A percentile compares a stretch with the other conserved stretches of the same genome.
Evolutionary conservation across 1,284 basidiomycete species (phyloP).

Genomic region (Microbotryum violaceum): DNA sequence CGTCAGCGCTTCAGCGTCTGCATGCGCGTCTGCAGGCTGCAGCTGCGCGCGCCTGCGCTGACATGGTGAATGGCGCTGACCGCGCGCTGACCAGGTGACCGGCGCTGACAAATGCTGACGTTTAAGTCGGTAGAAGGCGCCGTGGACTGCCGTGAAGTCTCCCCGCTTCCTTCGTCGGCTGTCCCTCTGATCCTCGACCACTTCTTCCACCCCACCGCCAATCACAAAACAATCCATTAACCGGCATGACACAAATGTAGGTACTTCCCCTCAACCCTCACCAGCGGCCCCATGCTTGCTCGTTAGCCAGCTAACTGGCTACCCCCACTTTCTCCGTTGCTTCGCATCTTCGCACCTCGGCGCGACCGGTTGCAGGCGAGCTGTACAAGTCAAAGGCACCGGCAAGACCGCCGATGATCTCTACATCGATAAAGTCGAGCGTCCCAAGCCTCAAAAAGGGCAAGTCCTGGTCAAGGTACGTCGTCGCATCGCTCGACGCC

Average conservation of each 20-base stretch:
- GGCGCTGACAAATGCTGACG: too few species aligned
- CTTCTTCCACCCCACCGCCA: background rate
- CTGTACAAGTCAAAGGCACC: slow-evolving; percentile 24
- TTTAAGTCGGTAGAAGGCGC: too few species aligned
- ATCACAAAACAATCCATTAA: background rate
- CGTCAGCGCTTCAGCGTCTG: too few species aligned
- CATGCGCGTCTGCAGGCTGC: too few species aligned
- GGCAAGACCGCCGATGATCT: slow-evolving; percentile 22
- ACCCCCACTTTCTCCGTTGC: background rate
- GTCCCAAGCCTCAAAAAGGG: slow-evolving; percentile 22
- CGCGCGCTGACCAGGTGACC: too few species aligned
- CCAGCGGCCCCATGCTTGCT: background rate
- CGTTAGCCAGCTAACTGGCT: background rate
- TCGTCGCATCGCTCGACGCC: background rate
- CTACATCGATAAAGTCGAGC: slow-evolving; percentile 26
- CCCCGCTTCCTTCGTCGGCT: background rate
- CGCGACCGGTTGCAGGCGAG: slow-evolving; percentile 5
- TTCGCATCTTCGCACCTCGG: too few species aligned
- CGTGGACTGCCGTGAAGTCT: too few species aligned
- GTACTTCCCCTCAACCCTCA: background rate
- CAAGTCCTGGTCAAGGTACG: slow-evolving; percentile 32
- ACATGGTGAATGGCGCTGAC: too few species aligned
- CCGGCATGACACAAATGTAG: slow-evolving; percentile 6
- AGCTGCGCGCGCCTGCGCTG: too few species aligned
- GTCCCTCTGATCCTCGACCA: background rate